phyloP scores from a whole-genome alignment of 2,329 filamentous ascomycete genomes.

The Paecilomyces niveus region DNA sequence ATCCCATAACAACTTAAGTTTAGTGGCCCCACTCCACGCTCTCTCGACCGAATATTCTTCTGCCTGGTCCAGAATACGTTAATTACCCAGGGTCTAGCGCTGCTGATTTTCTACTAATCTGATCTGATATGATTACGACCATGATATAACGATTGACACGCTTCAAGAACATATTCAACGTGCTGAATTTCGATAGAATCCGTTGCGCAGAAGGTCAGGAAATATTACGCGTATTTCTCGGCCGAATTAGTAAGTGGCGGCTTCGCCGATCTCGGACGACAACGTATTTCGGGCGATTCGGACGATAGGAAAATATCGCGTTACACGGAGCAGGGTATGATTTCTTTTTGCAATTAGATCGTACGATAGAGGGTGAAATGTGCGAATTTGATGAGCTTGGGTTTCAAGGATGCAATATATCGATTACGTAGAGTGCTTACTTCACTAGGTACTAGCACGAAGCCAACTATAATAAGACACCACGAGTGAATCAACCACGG shows the following conservation, averaged over 20 bases:
- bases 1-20: too few species aligned
- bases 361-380: too few species aligned
- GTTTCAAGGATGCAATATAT: too few species aligned
- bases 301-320: not conserved
- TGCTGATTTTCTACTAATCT: not conserved
- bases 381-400: too few species aligned
- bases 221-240: not conserved
- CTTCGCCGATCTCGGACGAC: not conserved
- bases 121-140: not conserved
- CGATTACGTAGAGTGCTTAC: too few species aligned
- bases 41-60: not conserved
- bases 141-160: not conserved
- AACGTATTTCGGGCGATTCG: not conserved
- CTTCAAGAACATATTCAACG: not conserved
- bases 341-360: not conserved
- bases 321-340: not conserved
- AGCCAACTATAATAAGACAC: too few species aligned
- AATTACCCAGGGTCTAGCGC: not conserved
- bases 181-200: not conserved
- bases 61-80: not conserved
- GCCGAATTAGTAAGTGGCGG: not conserved
- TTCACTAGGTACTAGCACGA: too few species aligned
- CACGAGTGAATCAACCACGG: too few species aligned
- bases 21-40: not conserved
- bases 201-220: not conserved